Percentiles rank a stretch among this genome's conserved stretches.
phyloP scores from a whole-genome alignment of 2,329 filamentous ascomycete genomes.

The Sporothrix pseudoabietina region DNA sequence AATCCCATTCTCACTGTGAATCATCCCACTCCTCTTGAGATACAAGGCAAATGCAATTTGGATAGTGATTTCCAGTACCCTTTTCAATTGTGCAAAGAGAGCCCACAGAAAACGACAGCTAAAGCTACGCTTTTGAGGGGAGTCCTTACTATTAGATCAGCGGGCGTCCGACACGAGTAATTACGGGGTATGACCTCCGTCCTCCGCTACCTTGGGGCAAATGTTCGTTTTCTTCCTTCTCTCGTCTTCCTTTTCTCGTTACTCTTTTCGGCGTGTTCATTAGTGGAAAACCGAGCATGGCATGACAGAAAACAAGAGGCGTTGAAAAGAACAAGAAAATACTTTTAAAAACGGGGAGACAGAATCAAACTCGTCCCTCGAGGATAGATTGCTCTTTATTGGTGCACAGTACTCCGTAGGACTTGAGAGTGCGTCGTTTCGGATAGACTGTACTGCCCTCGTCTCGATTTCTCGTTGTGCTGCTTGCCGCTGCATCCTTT shows the following conservation, averaged over 20 bases:
- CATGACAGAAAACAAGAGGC: not conserved
- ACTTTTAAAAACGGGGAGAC: not conserved
- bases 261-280: not conserved
- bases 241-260: not conserved
- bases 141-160: not conserved
- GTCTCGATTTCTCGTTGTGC: not conserved
- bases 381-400: not conserved
- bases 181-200: not conserved
- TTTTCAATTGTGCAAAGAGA: not conserved
- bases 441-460: not conserved
- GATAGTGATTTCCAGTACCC: no score
- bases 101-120: not conserved
- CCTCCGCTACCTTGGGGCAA: not conserved
- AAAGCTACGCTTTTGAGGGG: not conserved
- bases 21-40: no score
- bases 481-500: not conserved
- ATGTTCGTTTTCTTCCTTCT: not conserved
- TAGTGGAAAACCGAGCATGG: not conserved
- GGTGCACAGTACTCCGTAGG: conserved; percentile 1
- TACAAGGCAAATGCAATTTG: no score
- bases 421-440: not conserved
- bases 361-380: not conserved
- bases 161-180: not conserved
- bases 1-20: no score
- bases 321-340: not conserved